phyloP scores from a whole-genome alignment of 2,329 filamentous ascomycete genomes.

The Sporothrix mexicana region DNA sequence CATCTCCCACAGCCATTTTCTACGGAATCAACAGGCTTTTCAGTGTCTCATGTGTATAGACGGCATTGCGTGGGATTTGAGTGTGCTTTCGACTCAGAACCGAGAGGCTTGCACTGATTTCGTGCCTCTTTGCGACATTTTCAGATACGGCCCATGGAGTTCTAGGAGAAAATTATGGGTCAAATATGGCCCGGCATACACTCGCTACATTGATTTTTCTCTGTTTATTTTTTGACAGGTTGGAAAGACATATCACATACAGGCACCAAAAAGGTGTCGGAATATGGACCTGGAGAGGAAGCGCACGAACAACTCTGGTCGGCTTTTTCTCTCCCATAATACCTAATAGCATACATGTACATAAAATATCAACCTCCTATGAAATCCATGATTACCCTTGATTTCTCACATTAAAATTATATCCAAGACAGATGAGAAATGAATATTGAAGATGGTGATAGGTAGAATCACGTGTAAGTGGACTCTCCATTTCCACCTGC shows the following conservation, averaged over 20 bases:
- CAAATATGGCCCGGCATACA: constrained; percentile 46
- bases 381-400: neutral
- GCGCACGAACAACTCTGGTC: neutral
- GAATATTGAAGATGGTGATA: neutral
- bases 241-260: constrained; percentile 30
- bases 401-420: no score
- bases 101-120: constrained; percentile 41
- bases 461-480: neutral
- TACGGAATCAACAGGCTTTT: constrained; percentile 43
- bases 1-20: constrained; percentile 34
- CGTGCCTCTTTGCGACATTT: neutral
- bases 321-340: constrained; percentile 45
- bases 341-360: constrained; percentile 49
- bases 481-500: neutral
- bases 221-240: constrained; percentile 32
- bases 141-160: constrained; percentile 49
- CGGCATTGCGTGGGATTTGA: constrained; percentile 55
- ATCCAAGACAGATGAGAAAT: neutral
- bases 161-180: constrained; percentile 52
- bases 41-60: constrained; percentile 54
- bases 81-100: constrained; percentile 57
- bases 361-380: constrained; percentile 38
- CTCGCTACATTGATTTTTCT: constrained; percentile 55
- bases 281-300: constrained; percentile 29
- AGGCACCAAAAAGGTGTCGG: constrained; percentile 22